A percentile compares a stretch with the other conserved stretches of the same genome.
Evolutionary conservation across 164 flowering plant genomes (phyloP).

Genomic region (Stephania cephalantha): DNA sequence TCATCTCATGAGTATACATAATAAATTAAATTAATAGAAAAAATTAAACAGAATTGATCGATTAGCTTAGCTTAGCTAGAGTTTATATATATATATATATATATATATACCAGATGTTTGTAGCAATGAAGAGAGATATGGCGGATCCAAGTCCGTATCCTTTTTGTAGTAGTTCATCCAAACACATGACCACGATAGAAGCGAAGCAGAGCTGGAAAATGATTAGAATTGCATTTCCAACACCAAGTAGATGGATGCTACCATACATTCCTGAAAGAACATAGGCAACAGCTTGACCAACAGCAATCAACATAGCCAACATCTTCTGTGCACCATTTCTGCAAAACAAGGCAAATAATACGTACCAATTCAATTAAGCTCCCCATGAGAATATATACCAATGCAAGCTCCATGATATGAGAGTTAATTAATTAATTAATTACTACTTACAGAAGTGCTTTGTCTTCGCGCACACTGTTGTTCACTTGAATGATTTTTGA

Average conservation of each 20-base stretch:
- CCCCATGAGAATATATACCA: no score
- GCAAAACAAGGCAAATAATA: no score
- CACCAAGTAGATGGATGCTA: conserved; percentile 42
- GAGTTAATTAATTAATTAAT: no score
- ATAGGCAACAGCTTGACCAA: conserved; percentile 53
- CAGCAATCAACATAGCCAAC: conserved; percentile 48
- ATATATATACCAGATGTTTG: conserved; percentile 52
- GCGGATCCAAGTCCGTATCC: conserved; percentile 52
- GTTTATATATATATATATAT: no score
- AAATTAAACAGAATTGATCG: no score
- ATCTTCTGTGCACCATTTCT: conserved; percentile 60
- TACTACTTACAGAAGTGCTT: conserved; percentile 42
- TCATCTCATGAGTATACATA: no score
- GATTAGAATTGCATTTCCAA: conserved; percentile 49
- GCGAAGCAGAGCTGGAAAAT: conserved; percentile 51
- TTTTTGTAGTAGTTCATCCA: conserved; percentile 51
- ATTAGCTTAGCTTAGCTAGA: no score
- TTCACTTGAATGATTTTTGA: conserved; percentile 53
- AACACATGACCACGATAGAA: conserved; percentile 45
- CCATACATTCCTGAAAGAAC: conserved; percentile 55
- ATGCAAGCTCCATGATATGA: no score
- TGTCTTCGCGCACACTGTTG: conserved; percentile 50
- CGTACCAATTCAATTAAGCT: no score
- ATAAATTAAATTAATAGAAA: no score
- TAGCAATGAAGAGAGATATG: conserved; percentile 45